Evolutionary conservation across 306 rosid genomes (phyloP), one percentile per base, ranked within the genome.

Genomic region (Inga oerstediana): DNA sequence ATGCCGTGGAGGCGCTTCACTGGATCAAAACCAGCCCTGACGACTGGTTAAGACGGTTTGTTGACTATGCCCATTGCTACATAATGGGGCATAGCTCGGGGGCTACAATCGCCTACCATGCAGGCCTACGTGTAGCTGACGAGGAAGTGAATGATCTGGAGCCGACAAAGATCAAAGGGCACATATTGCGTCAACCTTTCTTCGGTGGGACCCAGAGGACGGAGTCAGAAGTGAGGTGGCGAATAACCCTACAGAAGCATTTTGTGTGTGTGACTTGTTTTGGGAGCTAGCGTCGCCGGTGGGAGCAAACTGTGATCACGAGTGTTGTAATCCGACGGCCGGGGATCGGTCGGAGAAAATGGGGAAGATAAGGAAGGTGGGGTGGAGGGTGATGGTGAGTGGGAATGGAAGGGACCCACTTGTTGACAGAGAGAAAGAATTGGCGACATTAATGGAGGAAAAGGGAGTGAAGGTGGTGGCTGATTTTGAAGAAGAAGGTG

Each of bases 31-130:
- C 46, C 17, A 34, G 51, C 20, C 5, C 30, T 0, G 89, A 89
- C 8, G 86, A 77, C 3, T 91, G 93, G 93, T 10, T 91, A 68
- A 69, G 48, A 0, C 4, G 11, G 1, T 66, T 73, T 19, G 90
- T 77, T 49, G 93, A 89, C 9, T 44, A 73, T 4, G 81, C 93
- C 0, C 83, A 75, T 2, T 83, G 86, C 71, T 89, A 79, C 41
- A 7, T 89, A 0, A 89, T 89, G 92, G 94, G 94, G 1, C 35
- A 2, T 0, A 89, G 92, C 37, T 84, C 94, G 0, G 92, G 92
- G 2, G 91, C 59, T 3, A 86, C 83, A 4, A 88, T 91, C 4
- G 86, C 91, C 3, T 91, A 79, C 79, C 73, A 86, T 0, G 82
- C 79, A 10, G 89, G 88, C 10, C 80, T 85, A 4, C 87, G 87